Evolutionary conservation across 2,329 filamentous ascomycete genomes (phyloP), one percentile per base, ranked within the genome.

Genomic region (Colletotrichum sp.): DNA sequence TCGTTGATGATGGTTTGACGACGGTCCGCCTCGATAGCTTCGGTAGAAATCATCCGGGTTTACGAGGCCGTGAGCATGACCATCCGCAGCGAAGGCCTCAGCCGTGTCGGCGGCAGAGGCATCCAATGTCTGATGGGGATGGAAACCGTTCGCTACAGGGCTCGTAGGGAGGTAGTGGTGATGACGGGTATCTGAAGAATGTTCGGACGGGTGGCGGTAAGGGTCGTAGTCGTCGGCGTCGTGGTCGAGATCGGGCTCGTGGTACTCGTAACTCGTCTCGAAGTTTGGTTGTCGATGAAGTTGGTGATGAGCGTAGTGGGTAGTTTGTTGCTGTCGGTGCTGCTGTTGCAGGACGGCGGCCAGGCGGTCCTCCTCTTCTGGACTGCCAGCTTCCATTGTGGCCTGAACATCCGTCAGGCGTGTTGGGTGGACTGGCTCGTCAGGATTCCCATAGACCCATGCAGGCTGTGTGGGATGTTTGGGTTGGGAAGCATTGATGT

Each of bases 1-100:
- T 75, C 72, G 75, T 63, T 71, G 71, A 79, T 80, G 76, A 77
- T 83, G 81, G 78, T 79, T 79, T 79, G 82, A 83, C 71, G 83
- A 78, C 76, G 85, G 84, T 70, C 83, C 80, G 80, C 82, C 83
- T 79, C 85, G 85, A 80, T 89, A 89, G 81, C 85, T 87, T 79
- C 87, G 88, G 84, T 91, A 91, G 83, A 90, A 91, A 81, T 89
- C 86, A 87, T 90, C 89, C 79, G 89, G 88, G 80, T 90, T 87
- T 83, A 87, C 81, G 80, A 86, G 77, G 79, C 85, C 84, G 81
- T 84, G 81, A 78, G 83, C 84, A 86, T 86, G 84, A 70, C 84
- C 64, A 68, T 80, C 77, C 71, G 79, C 79, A 65, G 78, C 76
- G 71, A 78, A 76, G 72, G 77, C 79, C 77, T 78, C 78, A 78